Conservation (phyloP, 192 early-diverging fungal species). For the Rhizoclosmatium globosum region DNA sequence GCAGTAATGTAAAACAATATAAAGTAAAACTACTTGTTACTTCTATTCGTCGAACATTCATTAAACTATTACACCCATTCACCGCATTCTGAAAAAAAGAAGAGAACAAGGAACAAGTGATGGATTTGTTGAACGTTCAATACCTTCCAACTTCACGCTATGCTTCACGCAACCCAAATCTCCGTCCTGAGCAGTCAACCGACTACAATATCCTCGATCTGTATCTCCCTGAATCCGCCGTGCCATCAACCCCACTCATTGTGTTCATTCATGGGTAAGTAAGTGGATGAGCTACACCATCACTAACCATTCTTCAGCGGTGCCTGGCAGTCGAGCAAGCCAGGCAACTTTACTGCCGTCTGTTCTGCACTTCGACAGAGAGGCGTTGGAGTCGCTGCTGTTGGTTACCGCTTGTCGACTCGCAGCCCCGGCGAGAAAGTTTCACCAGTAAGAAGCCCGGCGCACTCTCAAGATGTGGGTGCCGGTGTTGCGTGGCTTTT, state of each 20-base stretch:
- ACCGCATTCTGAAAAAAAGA: no score
- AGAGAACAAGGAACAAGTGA: no score
- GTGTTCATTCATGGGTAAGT: not conserved
- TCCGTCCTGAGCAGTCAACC: slow-evolving; percentile 5
- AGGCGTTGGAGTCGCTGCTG: slow-evolving; percentile 67
- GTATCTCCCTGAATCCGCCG: not conserved
- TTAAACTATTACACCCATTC: no score
- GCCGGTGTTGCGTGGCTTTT: slow-evolving; percentile 61
- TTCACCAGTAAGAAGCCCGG: slow-evolving; percentile 60
- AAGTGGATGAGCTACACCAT: not conserved
- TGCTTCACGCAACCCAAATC: not conserved
- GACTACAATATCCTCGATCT: slow-evolving; percentile 28
- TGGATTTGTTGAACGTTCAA: not conserved
- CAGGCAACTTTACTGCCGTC: slow-evolving; percentile 56
- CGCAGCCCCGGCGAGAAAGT: not conserved
- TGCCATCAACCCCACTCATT: not conserved
- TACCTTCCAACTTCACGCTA: no score
- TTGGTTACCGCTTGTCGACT: slow-evolving; percentile 75
- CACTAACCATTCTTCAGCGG: slow-evolving; percentile 79
- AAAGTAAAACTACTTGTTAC: no score
- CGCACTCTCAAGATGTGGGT: slow-evolving; percentile 71
- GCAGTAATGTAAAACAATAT: no score
- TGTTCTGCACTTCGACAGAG: slow-evolving; percentile 56
- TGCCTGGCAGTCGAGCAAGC: slow-evolving; percentile 82
- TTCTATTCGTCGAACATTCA: no score